Base-by-base conservation (phyloP, 371 early-diverging fungal species). In the Lichtheimia hyalospora region DNA sequence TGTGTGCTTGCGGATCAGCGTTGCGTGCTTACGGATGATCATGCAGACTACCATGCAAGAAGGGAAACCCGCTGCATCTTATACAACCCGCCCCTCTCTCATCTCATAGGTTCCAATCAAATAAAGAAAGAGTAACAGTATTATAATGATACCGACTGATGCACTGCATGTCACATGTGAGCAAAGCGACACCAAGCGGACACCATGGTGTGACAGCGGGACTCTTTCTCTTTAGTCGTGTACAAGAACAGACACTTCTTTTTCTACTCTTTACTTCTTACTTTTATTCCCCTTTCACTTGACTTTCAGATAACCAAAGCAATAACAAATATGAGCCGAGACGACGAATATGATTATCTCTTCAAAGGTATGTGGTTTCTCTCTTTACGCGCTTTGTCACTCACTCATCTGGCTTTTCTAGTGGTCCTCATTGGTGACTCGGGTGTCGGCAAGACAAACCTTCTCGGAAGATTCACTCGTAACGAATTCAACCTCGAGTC, bases 391-490 rank as follows among this genome's bases (percentile, higher is more conserved):
- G 25, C 20, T 39, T 24, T 15, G 46, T 59, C 20, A 15, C 49
- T 5, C n/a, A 10, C 10, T 60, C 25, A 42, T 59, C n/a, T 55
- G 18, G 42, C 20, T 60, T 58, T n/a, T 39, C 5, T 66, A 94
- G 98, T 99, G 81, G 99, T 99, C 34, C 84, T 99, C 54, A 99
- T 99, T 83, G 99, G 99, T 51, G 99, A 99, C 73, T 97, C 99
- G n/a, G 98, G 99, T 43, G 99, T 99, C 62, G 99, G 99, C 61
- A 99, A 99, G 78, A 98, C 99, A 65, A 99, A 99, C 79, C 90
- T 99, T 25, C 89, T 99, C 49, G 88, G 94, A 64, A 89, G 97
- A 60, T 98, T 99, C 78, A 98, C 99, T 24, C 89, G 96, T 63
- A 95, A 98, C 77, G 97, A 97, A 77, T 99, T 99, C 83, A 93